These are phyloP conservation scores for Kurtzmaniella natalensis DNA, from an alignment of 1,139 yeast genomes.

Conservation along the genomic window DNA sequence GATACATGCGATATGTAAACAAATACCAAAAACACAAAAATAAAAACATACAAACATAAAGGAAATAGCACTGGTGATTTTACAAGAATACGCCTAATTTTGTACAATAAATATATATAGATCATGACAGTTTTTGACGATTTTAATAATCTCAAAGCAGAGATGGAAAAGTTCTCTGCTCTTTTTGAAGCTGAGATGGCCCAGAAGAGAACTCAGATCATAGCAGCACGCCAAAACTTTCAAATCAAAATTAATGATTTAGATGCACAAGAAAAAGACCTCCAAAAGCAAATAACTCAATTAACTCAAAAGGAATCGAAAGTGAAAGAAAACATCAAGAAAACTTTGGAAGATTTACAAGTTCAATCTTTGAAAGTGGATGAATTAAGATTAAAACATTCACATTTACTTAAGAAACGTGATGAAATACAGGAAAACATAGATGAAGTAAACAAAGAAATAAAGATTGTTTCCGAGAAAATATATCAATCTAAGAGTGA, in stretches of 20 bases:
- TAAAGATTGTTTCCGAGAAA: conserved; percentile 17
- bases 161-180: conserved; percentile 27
- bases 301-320: conserved; percentile 18
- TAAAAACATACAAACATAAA: conserved; percentile 1
- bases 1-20: neutral
- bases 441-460: conserved; percentile 19
- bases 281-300: conserved; percentile 20
- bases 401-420: conserved; percentile 18
- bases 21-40: conserved; percentile 2
- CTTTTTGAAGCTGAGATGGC: conserved; percentile 22
- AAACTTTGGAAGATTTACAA: conserved; percentile 17
- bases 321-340: conserved; percentile 17
- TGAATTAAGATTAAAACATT: conserved; percentile 22
- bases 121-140: conserved; percentile 15
- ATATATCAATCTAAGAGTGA: conserved; percentile 16
- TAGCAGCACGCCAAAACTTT: conserved; percentile 26
- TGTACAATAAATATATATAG: too few relatives aligned
- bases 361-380: conserved; percentile 25
- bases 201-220: conserved; percentile 23
- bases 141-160: conserved; percentile 23
- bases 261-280: conserved; percentile 21
- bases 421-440: conserved; percentile 23
- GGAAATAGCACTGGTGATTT: too few relatives aligned
- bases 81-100: too few relatives aligned
- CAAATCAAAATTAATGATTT: conserved; percentile 25